Base-by-base conservation (phyloP, 2,329 filamentous ascomycete genomes). In the Paraphaeosphaeria sporulosa region DNA sequence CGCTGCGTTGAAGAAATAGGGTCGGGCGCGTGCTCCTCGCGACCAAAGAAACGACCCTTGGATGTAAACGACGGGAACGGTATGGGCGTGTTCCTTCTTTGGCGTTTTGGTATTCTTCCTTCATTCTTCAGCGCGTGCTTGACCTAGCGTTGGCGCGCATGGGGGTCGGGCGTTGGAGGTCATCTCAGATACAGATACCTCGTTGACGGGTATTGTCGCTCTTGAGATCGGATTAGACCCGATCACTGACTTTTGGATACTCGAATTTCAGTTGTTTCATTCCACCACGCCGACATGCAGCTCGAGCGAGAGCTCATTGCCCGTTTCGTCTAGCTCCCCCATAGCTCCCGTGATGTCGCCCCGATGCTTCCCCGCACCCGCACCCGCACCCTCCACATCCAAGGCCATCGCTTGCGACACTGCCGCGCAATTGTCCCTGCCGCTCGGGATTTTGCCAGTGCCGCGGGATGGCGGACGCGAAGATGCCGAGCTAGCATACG, bases 1-100 rank as follows among this genome's bases (percentile, higher is more conserved):
- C 65, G 92, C 91, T 42, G 88, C 91, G 25, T 79, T 94, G 73
- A 89, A 86, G 80, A 92, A 77, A 55, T 78, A 68, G 64, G 21
- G 15, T 17, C 6, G n/a, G 9, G 19, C 8, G 8, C 2, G 19
- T 17, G 27, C 3, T 13, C 32, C 5, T 21, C 19, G 40, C 10
- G 30, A 27, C 17, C 21, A 46, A 25, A 38, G 10, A 43, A 34
- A 51, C 25, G 34, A 27, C 30, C 36, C 9, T 44, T 57, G 6
- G 38, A 57, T n/a, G 46, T 42, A 30, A 57, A 50, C 36, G 23
- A 36, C 17, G 23, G 3, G 40, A 44, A 53, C 19, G 42, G 48
- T 19, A 32, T 21, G 49, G 32, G 32, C 2, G 15, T 19, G 40
- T 42, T 44, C 13, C 15, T 46, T 19, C 6, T 10, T 19, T 13